Base-by-base conservation (phyloP, 2,329 filamentous ascomycete species). In the Huntiella moniliformis region DNA sequence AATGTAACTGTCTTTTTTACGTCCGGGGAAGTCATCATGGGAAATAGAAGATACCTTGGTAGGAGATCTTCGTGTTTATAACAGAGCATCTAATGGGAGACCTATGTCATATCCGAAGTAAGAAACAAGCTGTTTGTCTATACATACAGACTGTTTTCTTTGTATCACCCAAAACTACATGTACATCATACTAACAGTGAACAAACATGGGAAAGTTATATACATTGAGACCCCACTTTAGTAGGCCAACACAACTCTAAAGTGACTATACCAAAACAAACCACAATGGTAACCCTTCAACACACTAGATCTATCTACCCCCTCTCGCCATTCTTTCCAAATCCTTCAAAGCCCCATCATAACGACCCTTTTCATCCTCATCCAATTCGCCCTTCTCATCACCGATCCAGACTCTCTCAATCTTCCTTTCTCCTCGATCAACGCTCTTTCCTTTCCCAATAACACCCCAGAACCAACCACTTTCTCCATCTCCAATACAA, bases 381-480 rank as follows among this genome's bases (percentile, higher is more conserved):
- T 53, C 54, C 53, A 74, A 73, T 51, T 64, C 62, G 5, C 53
- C 54, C 15, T 53, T 50, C 10, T 59, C 56, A 12, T 56, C 56
- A 10, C 53, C 53, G 32, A 61, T 57, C 36, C 64, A 60, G 3
- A 67, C 59, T 49, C 71, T 62, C 51, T 67, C 66, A 16, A 76
- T 67, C 53, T 61, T 64, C 18, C 57, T 57, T 1, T 56, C 57
- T 28, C 22, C 22, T 41, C 67, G 62, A 46, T 62, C 60, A 11
- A 73, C 58, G 5, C 73, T 65, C 48, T 63, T 59, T 4, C 77
- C 66, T 48, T 67, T 69, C 17, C 76, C 81, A 51, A 96, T 79
- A 54, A 82, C 81, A 49, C 81, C 80, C 73, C 83, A 86, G 62
- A 96, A 98, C 87, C 91, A 94, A 38, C 81, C 74, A 16, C 79